A percentile compares a stretch with the other conserved stretches of the same genome.
phyloP scores from a whole-genome alignment of 148 eudicot species.

The Talinum fruticosum region DNA sequence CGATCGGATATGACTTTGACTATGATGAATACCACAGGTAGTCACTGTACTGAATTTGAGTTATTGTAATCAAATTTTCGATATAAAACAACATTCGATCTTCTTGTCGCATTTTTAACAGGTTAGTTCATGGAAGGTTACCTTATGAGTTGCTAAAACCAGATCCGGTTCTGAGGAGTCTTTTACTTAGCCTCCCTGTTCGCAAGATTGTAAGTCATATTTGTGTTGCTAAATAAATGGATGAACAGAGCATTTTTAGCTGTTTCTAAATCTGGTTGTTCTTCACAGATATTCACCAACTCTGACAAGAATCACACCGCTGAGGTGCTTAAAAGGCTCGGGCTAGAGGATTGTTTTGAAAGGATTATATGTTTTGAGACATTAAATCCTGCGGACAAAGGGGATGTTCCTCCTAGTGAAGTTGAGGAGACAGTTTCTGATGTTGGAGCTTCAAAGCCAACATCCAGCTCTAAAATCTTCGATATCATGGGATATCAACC shows the following conservation, averaged over 20 bases:
- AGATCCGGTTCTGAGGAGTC: slow-evolving; percentile 59
- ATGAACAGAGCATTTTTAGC: neutral
- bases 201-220: slow-evolving; percentile 69
- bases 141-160: slow-evolving; percentile 80
- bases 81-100: neutral
- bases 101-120: neutral
- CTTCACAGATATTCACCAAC: slow-evolving; percentile 70
- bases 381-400: slow-evolving; percentile 43
- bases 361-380: slow-evolving; percentile 77
- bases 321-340: slow-evolving; percentile 58
- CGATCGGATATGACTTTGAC: slow-evolving; percentile 83
- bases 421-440: slow-evolving; percentile 2
- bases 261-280: neutral
- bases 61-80: neutral
- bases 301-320: slow-evolving; percentile 69
- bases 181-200: slow-evolving; percentile 69
- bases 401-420: neutral
- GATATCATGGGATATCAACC: slow-evolving; percentile 41
- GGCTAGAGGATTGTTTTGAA: slow-evolving; percentile 86
- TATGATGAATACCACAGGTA: slow-evolving; percentile 75
- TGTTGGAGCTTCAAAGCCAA: slow-evolving; percentile 19
- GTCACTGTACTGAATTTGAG: neutral
- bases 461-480: slow-evolving; percentile 29
- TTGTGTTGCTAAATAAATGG: neutral
- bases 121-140: slow-evolving; percentile 86